Base-by-base conservation (phyloP, 768 basidiomycete species). In the Nidularia sp. region DNA sequence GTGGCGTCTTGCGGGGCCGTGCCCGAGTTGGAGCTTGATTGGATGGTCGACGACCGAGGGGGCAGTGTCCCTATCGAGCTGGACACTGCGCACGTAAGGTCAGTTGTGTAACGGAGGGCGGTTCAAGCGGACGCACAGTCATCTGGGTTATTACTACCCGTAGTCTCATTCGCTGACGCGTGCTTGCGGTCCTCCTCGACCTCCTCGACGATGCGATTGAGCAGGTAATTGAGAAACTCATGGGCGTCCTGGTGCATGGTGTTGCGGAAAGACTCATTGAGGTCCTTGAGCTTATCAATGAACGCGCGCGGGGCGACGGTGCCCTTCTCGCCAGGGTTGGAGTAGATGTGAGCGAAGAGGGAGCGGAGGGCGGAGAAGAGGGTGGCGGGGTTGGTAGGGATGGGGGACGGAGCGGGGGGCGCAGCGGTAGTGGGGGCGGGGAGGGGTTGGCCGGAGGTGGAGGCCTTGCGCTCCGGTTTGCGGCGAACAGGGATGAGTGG, bases 231-330 rank as follows among this genome's bases (percentile, higher is more conserved):
- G 41, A 98, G 76, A 68, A 99, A 98, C 69, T 99, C 97, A 70
- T 98, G 97, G 2, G 97, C 97, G 66, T 99, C 97, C 66, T 99
- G 97, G 66, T 99, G 97, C 81, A 90, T 88, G 12, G 90, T 87
- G 35, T 86, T 86, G 46, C 93, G 80, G 63, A 98, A 99, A 45
- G 87, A 76, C 61, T 93, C 92, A 68, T 98, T 98, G 61, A 92
- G 77, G 62, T 93, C 85, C 70, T 91, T 92, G 60, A 98, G 80
- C 65, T 96, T 96, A 63, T 93, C 86, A 65, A 99, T 88, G 69
- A 99, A 91, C 22, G 89, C 89, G 52, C 87, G 83, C 1, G 97
- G 97, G 1, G 93, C 81, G 41, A 98, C 81, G 6, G 90, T 90
- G 53, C 96, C 96, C 63, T 86, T 84, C 65, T 88, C 83, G 18